Evolutionary conservation across 2,329 filamentous ascomycete species (phyloP).

Genomic region (Cladosporium sp.): DNA sequence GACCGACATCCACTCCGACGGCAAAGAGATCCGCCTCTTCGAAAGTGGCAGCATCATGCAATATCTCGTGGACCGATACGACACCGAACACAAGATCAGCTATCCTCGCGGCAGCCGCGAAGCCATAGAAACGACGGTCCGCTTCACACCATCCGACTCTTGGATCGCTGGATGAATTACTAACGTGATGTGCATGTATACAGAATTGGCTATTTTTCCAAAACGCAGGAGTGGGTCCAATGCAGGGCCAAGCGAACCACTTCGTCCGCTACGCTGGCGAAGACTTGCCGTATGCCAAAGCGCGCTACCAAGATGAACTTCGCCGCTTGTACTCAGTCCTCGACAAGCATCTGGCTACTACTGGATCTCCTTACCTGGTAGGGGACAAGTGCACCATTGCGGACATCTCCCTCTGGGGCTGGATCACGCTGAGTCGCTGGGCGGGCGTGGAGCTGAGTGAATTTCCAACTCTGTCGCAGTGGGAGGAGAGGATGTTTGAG

Average conservation of each 20-base stretch:
- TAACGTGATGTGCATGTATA: conserved; percentile 15
- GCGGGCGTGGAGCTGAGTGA: conserved; percentile 68
- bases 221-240: conserved; percentile 53
- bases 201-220: conserved; percentile 35
- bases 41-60: conserved; percentile 26
- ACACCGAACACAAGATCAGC: conserved; percentile 28
- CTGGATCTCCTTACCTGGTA: conserved; percentile 52
- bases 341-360: conserved; percentile 64
- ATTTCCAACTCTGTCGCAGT: conserved; percentile 73
- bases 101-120: conserved; percentile 26
- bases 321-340: conserved; percentile 75
- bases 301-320: conserved; percentile 78
- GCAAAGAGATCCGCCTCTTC: conserved; percentile 69
- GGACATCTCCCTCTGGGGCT: conserved; percentile 78
- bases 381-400: conserved; percentile 69
- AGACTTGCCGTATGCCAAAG: conserved; percentile 76
- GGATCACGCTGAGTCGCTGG: conserved; percentile 64
- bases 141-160: not conserved
- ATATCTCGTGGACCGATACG: conserved; percentile 31
- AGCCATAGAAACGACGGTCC: conserved; percentile 55
- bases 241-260: conserved; percentile 81
- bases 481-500: conserved; percentile 69
- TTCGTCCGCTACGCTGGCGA: conserved; percentile 74
- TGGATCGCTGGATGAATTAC: not conserved
- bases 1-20: conserved; percentile 67